These are phyloP conservation scores for Aureobasidium leucospermi DNA, from an alignment of 2,329 filamentous ascomycete genomes.

Conservation along the genomic window DNA sequence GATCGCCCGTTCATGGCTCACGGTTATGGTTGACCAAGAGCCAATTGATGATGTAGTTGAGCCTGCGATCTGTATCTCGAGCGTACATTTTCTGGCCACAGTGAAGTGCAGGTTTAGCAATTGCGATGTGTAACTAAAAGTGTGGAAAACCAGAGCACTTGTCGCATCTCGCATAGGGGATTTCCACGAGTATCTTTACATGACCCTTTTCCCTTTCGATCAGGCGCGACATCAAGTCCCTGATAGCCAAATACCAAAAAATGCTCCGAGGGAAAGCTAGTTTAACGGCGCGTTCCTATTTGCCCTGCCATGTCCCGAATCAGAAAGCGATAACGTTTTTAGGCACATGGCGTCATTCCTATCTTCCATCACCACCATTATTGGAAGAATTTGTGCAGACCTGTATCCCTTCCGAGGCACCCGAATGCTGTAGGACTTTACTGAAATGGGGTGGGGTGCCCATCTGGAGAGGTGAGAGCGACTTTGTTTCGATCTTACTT, in stretches of 20 bases:
- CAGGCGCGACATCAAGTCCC: background rate
- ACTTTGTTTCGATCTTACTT: background rate
- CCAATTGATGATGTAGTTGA: too few relatives aligned
- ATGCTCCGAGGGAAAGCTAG: conserved; percentile 1
- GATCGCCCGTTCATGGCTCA: too few relatives aligned
- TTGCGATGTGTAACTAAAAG: too few relatives aligned
- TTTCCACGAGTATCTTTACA: too few relatives aligned
- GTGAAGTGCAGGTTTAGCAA: too few relatives aligned
- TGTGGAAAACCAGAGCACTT: too few relatives aligned
- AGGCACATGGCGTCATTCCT: background rate
- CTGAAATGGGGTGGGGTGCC: background rate
- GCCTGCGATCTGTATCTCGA: too few relatives aligned
- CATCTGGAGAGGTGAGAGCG: background rate
- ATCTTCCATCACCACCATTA: background rate
- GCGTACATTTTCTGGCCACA: too few relatives aligned
- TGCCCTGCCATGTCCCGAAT: background rate
- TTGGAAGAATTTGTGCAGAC: background rate
- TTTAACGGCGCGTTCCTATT: background rate
- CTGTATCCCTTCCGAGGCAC: background rate
- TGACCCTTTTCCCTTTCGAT: too few relatives aligned
- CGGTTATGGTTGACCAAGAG: too few relatives aligned
- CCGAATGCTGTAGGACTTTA: background rate
- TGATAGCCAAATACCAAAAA: background rate
- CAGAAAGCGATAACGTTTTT: conserved; percentile 1
- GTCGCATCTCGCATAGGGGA: too few relatives aligned